These are phyloP conservation scores for Aphanomyces astaci DNA, from an alignment of 352 stramenopile genomes.

Conservation along the genomic window DNA sequence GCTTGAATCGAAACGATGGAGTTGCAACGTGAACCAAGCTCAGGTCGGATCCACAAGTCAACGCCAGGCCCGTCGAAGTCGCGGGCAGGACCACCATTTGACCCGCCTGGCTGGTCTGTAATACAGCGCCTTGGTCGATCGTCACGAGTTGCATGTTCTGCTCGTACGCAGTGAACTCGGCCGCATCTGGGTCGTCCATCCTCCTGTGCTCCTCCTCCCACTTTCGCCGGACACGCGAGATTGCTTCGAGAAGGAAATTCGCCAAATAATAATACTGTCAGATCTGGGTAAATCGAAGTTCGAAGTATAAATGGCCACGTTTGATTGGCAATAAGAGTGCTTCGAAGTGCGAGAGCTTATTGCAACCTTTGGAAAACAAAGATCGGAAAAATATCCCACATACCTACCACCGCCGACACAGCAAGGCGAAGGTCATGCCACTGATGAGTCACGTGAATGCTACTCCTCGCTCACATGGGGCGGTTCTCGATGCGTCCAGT, in stretches of 20 bases:
- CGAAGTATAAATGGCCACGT: background rate
- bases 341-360: background rate
- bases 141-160: background rate
- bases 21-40: background rate
- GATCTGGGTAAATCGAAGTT: background rate
- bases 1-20: constrained; percentile 11
- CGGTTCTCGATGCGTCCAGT: background rate
- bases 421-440: background rate
- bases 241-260: background rate
- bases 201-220: background rate
- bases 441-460: too few species aligned
- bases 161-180: constrained; percentile 12
- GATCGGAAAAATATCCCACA: too few species aligned
- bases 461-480: too few species aligned
- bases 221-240: too few species aligned
- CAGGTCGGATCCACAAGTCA: background rate
- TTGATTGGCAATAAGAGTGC: background rate
- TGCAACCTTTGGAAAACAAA: background rate
- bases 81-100: background rate
- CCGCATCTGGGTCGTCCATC: background rate
- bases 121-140: background rate
- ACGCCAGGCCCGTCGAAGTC: background rate
- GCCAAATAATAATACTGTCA: background rate
- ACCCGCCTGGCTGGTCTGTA: background rate
- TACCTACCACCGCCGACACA: background rate